Conservation (phyloP, 257 asterid genomes). For the Thymus mandschuricus region DNA sequence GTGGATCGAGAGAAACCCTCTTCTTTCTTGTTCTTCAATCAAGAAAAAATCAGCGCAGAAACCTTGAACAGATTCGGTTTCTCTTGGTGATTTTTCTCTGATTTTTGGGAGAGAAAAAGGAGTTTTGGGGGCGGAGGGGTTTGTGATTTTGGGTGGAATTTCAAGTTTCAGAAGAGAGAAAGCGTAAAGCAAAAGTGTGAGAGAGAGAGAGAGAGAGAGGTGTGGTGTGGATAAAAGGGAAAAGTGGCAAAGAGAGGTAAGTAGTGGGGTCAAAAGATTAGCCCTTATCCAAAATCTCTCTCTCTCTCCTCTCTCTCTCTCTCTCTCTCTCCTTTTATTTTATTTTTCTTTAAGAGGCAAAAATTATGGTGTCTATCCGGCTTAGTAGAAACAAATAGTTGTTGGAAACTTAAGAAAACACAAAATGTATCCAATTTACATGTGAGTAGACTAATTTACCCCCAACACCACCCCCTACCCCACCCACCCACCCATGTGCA, state of each 20-base stretch:
- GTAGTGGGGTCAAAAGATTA: constrained; percentile 40
- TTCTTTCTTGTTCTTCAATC: constrained; percentile 10
- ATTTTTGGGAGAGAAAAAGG: too few species aligned
- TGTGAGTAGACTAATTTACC: too few species aligned
- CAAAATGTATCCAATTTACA: too few species aligned
- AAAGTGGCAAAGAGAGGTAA: constrained; percentile 31
- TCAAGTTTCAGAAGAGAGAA: constrained; percentile 25
- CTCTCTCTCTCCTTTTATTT: not conserved
- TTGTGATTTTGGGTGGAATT: constrained; percentile 16
- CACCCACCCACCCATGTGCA: too few species aligned
- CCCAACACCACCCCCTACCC: too few species aligned
- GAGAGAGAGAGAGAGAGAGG: not conserved
- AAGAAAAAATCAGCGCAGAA: constrained; percentile 7
- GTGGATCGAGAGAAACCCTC: constrained; percentile 33
- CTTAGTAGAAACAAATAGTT: too few species aligned
- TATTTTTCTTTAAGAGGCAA: not conserved
- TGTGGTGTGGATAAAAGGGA: constrained; percentile 14
- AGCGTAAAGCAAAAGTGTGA: not conserved
- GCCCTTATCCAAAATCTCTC: constrained; percentile 34
- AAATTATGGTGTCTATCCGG: too few species aligned
- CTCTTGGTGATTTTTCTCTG: not conserved
- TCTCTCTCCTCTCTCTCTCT: not conserved
- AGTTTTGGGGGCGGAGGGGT: constrained; percentile 2
- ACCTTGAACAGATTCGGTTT: not conserved
- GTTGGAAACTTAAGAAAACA: too few species aligned